phyloP scores from a whole-genome alignment of 1,284 basidiomycete species.

The Cystobasidiaceae sp. region DNA sequence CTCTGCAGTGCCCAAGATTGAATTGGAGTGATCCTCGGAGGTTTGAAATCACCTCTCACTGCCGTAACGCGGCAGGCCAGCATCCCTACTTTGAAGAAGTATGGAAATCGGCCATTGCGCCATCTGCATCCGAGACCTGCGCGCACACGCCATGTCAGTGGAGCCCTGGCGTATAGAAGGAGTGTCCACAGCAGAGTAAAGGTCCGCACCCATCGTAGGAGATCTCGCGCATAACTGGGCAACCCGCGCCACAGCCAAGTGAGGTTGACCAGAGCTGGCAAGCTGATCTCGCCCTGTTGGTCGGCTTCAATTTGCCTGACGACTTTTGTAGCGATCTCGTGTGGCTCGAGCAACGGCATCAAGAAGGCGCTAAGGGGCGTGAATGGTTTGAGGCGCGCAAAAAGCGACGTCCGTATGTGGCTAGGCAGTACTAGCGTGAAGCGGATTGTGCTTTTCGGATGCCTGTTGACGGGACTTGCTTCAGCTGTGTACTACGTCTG shows the following conservation, averaged over 20 bases:
- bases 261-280: constrained; percentile 68
- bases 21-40: too few relatives aligned
- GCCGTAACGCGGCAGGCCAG: too few relatives aligned
- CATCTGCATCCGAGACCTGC: too few relatives aligned
- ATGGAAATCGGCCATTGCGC: too few relatives aligned
- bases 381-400: constrained; percentile 53
- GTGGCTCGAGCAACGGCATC: constrained; percentile 65
- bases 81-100: too few relatives aligned
- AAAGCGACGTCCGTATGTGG: constrained; percentile 67
- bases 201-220: constrained; percentile 25
- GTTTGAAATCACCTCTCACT: too few relatives aligned
- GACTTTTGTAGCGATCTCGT: constrained; percentile 70
- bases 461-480: constrained; percentile 50
- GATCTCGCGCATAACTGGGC: constrained; percentile 65
- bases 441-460: constrained; percentile 65
- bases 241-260: constrained; percentile 56
- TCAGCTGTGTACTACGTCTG: not conserved
- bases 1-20: too few relatives aligned
- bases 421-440: constrained; percentile 76
- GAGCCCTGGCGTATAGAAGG: too few relatives aligned
- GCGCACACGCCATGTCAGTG: too few relatives aligned
- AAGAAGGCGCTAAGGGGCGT: constrained; percentile 60
- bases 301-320: constrained; percentile 70
- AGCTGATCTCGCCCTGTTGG: constrained; percentile 61
- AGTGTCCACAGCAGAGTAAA: too few relatives aligned